Evolutionary conservation across 192 early-diverging fungal genomes (phyloP).

Genomic region (Dissophora globulifera): DNA sequence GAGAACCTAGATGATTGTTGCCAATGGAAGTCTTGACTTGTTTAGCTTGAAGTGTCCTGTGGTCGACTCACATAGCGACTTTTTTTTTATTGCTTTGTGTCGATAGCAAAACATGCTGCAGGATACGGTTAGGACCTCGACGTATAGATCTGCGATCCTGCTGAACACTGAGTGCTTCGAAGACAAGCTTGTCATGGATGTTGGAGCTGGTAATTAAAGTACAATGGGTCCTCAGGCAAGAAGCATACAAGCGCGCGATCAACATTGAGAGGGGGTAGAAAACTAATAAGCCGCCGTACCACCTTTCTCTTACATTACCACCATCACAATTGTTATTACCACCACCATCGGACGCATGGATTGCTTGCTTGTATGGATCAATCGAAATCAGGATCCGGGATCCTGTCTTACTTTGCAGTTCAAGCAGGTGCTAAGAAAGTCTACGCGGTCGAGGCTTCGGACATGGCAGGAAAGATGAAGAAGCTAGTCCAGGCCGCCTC

Average conservation of each 20-base stretch:
- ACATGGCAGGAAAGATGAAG: slow-evolving; percentile 93
- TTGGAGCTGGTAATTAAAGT: slow-evolving; percentile 75
- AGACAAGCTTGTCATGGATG: slow-evolving; percentile 89
- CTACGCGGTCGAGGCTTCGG: slow-evolving; percentile 96
- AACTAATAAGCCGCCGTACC: too few relatives aligned
- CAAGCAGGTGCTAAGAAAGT: slow-evolving; percentile 94
- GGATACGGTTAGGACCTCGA: slow-evolving; percentile 93
- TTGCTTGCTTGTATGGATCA: neutral
- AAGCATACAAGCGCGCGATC: too few relatives aligned
- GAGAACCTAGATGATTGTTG: too few relatives aligned
- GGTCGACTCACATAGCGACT: neutral
- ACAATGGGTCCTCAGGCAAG: too few relatives aligned
- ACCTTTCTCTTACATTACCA: neutral
- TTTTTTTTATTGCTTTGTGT: neutral
- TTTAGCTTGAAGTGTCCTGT: too few relatives aligned
- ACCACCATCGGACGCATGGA: neutral
- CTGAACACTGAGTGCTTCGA: slow-evolving; percentile 82
- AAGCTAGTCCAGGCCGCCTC: slow-evolving; percentile 77
- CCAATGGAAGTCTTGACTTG: too few relatives aligned
- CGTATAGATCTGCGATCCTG: slow-evolving; percentile 93
- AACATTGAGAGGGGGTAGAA: too few relatives aligned
- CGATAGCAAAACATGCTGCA: slow-evolving; percentile 98
- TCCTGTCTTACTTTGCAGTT: slow-evolving; percentile 95
- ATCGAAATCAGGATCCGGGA: slow-evolving; percentile 88
- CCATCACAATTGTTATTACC: neutral